Conservation (phyloP, 148 eudicot species). For the Agrostemma githago region DNA sequence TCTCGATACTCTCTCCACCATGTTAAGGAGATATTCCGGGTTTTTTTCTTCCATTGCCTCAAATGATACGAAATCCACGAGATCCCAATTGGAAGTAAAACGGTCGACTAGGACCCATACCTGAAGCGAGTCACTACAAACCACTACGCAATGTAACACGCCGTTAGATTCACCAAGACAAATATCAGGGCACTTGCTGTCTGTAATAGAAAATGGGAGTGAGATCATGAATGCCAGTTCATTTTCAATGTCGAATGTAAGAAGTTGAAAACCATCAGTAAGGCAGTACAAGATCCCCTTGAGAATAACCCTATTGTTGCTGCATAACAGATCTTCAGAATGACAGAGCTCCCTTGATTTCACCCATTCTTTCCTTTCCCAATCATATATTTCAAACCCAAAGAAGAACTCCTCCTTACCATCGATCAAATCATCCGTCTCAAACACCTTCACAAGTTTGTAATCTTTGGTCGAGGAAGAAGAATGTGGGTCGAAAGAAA, state of each 20-base stretch:
- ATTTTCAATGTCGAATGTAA: constrained; percentile 20
- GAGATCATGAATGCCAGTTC: constrained; percentile 21
- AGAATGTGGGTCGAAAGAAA: constrained; percentile 20
- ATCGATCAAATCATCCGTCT: constrained; percentile 14
- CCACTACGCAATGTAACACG: constrained; percentile 11
- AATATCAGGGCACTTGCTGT: constrained; percentile 7
- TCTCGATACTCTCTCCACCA: constrained; percentile 16
- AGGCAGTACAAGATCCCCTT: constrained; percentile 24
- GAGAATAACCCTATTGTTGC: constrained; percentile 10
- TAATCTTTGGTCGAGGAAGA: constrained; percentile 4
- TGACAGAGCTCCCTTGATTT: constrained; percentile 27
- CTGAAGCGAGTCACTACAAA: constrained; percentile 14
- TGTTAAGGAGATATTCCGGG: constrained; percentile 12
- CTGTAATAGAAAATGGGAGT: constrained; percentile 16
- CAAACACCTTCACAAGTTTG: constrained; percentile 22
- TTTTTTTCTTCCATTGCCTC: constrained; percentile 20
- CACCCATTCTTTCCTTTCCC: constrained; percentile 20
- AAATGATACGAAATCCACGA: constrained; percentile 18
- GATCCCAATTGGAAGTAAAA: constrained; percentile 27
- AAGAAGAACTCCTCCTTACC: constrained; percentile 24
- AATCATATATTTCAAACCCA: constrained; percentile 15
- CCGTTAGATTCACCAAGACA: constrained; percentile 28
- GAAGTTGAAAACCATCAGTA: constrained; percentile 21
- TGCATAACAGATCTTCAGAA: constrained; percentile 22
- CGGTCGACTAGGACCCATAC: constrained; percentile 25